phyloP scores from a whole-genome alignment of 305 asterid genomes.

The Coffea humblotiana region DNA sequence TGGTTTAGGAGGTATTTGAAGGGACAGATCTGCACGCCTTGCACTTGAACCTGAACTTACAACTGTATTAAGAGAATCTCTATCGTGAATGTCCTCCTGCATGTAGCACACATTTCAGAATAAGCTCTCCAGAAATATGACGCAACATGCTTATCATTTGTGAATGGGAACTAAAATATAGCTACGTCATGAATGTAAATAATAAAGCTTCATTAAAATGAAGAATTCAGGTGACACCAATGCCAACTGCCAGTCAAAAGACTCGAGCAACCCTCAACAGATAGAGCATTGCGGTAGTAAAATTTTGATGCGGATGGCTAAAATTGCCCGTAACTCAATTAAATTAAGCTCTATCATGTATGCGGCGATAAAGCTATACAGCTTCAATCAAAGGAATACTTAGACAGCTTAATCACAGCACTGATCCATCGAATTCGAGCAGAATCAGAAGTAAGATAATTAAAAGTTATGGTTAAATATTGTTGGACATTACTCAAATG shows the following conservation, averaged over 20 bases:
- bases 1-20: conserved; percentile 74
- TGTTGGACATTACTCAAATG: neutral
- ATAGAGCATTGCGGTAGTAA: neutral
- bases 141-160: neutral
- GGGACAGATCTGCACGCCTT: conserved; percentile 50
- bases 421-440: neutral
- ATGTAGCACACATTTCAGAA: conserved; percentile 5
- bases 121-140: conserved; percentile 3
- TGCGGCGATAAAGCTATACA: neutral
- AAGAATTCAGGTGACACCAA: neutral
- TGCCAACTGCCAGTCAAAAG: neutral
- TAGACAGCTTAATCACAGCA: neutral
- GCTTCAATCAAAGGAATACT: neutral
- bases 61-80: conserved; percentile 29
- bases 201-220: neutral
- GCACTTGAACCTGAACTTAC: conserved; percentile 35
- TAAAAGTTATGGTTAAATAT: no score
- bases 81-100: conserved; percentile 45
- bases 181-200: neutral
- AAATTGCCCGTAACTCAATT: neutral
- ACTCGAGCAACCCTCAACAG: neutral
- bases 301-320: neutral
- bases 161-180: neutral
- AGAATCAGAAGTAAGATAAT: neutral
- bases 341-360: neutral